Conservation (phyloP, 2,329 filamentous ascomycete species). For the Botrytis sinoallii region DNA sequence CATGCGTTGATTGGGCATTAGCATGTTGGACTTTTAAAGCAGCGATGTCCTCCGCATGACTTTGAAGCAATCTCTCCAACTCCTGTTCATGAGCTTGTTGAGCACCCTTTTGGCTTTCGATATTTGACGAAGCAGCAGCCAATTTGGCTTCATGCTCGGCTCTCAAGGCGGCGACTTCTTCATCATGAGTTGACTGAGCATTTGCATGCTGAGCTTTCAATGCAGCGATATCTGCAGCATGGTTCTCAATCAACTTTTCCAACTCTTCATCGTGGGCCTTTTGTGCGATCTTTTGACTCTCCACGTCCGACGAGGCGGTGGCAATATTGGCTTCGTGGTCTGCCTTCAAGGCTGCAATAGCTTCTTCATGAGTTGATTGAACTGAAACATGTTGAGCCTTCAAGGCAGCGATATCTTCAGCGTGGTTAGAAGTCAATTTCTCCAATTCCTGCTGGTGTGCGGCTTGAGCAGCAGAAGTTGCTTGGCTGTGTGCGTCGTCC, state of each 20-base stretch:
- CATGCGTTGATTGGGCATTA: slow-evolving; percentile 48
- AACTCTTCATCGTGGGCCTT: slow-evolving; percentile 50
- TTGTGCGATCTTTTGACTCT: slow-evolving; percentile 38
- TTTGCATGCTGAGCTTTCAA: slow-evolving; percentile 48
- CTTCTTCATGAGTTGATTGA: slow-evolving; percentile 55
- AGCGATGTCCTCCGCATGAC: slow-evolving; percentile 45
- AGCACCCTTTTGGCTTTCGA: slow-evolving; percentile 34
- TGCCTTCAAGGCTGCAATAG: slow-evolving; percentile 40
- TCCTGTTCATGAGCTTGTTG: slow-evolving; percentile 49
- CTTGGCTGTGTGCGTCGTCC: slow-evolving; percentile 52
- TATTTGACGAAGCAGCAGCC: not conserved
- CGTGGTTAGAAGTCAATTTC: slow-evolving; percentile 53
- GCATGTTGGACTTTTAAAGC: slow-evolving; percentile 43
- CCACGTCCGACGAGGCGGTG: not conserved
- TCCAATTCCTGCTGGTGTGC: slow-evolving; percentile 51
- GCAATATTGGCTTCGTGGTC: not conserved
- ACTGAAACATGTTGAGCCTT: slow-evolving; percentile 46
- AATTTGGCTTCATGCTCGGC: not conserved
- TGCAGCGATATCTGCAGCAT: slow-evolving; percentile 43
- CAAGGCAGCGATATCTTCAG: slow-evolving; percentile 42
- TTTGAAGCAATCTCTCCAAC: slow-evolving; percentile 53
- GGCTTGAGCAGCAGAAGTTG: slow-evolving; percentile 48
- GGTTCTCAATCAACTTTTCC: slow-evolving; percentile 52
- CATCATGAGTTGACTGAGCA: slow-evolving; percentile 55
- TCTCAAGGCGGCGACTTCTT: slow-evolving; percentile 44